Percentiles rank a stretch among this genome's conserved stretches.
Conservation (phyloP, 371 early-diverging fungal genomes). For the Mortierella sp. region DNA sequence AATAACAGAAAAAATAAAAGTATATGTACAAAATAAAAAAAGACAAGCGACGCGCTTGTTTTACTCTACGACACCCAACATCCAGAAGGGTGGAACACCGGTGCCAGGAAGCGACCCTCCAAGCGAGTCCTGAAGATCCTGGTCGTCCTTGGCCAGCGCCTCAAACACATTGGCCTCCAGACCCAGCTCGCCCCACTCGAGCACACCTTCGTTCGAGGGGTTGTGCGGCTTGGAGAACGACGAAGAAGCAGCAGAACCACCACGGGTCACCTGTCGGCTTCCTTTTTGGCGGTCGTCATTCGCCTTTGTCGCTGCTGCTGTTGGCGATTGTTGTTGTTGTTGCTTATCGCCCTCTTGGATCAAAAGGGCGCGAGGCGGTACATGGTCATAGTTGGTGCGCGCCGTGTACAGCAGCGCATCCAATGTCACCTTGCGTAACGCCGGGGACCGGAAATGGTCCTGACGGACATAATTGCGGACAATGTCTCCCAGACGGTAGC, state of each 20-base stretch:
- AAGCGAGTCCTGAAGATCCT: constrained; percentile 50
- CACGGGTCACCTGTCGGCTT: not conserved
- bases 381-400: constrained; percentile 40
- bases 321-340: not conserved
- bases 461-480: constrained; percentile 58
- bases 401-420: constrained; percentile 54
- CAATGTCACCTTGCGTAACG: constrained; percentile 44
- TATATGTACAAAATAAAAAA: not conserved
- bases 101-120: constrained; percentile 48
- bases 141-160: constrained; percentile 36
- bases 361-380: constrained; percentile 26
- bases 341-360: constrained; percentile 9
- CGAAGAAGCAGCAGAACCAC: not conserved
- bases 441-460: constrained; percentile 48
- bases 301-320: not conserved
- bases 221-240: constrained; percentile 26
- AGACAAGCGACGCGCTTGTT: no score
- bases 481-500: constrained; percentile 51
- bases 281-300: not conserved
- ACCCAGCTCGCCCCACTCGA: constrained; percentile 55
- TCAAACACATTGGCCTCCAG: constrained; percentile 50
- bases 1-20: constrained; percentile 12
- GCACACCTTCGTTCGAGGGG: constrained; percentile 48
- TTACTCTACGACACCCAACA: constrained; percentile 52
- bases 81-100: constrained; percentile 57